A percentile compares a stretch with the other conserved stretches of the same genome.
These are phyloP conservation scores for Mycena galericulata DNA, from an alignment of 768 basidiomycete genomes.

Conservation along the genomic window DNA sequence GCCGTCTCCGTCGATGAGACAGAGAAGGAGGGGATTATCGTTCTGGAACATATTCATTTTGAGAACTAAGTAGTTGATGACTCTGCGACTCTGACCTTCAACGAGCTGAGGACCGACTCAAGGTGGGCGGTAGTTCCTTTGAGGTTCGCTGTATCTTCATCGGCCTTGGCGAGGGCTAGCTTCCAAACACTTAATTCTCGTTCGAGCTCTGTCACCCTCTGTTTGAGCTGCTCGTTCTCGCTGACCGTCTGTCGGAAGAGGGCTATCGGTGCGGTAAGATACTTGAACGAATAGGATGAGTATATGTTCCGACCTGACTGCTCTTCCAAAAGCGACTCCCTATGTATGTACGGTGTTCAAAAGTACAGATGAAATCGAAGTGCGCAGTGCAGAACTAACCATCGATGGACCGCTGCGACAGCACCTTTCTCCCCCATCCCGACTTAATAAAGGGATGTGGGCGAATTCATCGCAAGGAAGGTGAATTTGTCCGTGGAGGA, in stretches of 20 bases:
- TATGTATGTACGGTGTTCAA: slow-evolving; percentile 8
- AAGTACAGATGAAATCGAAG: not conserved
- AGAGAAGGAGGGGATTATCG: slow-evolving; percentile 53
- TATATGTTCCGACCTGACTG: slow-evolving; percentile 44
- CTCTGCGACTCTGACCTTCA: slow-evolving; percentile 43
- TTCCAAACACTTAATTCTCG: slow-evolving; percentile 56
- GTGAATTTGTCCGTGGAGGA: not conserved
- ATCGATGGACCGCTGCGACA: slow-evolving; percentile 5
- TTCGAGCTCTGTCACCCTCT: slow-evolving; percentile 51
- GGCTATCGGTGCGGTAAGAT: slow-evolving; percentile 27
- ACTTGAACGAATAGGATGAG: no score
- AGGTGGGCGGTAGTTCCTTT: slow-evolving; percentile 43
- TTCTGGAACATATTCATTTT: slow-evolving; percentile 46
- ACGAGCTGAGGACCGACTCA: slow-evolving; percentile 46
- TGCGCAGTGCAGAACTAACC: slow-evolving; percentile 9
- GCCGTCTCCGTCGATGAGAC: slow-evolving; percentile 62
- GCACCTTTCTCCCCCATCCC: slow-evolving; percentile 10
- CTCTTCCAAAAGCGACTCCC: slow-evolving; percentile 48
- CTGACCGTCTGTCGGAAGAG: slow-evolving; percentile 47
- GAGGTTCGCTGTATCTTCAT: slow-evolving; percentile 46
- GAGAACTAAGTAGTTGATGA: not conserved
- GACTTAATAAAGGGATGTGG: not conserved
- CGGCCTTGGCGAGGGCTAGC: slow-evolving; percentile 47
- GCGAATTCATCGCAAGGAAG: slow-evolving; percentile 3
- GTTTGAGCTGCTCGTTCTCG: slow-evolving; percentile 45